phyloP scores from a whole-genome alignment of 192 early-diverging fungal genomes.

The Dissophora globulifera region DNA sequence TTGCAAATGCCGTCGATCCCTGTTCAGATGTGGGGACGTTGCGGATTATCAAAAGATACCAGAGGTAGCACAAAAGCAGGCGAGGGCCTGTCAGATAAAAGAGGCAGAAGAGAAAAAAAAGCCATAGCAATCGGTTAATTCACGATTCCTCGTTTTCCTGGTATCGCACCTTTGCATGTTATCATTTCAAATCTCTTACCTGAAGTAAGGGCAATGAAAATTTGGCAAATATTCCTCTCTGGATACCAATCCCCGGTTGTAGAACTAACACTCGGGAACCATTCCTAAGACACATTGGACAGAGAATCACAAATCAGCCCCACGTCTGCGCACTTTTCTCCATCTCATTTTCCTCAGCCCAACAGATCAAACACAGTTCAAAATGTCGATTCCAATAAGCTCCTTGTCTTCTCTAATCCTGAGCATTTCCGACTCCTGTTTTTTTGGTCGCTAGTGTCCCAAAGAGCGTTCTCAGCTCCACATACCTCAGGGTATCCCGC shows the following conservation, averaged over 20 bases:
- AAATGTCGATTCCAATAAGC: too few relatives aligned
- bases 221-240: constrained; percentile 78
- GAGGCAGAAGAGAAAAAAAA: neutral
- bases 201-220: constrained; percentile 79
- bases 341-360: too few relatives aligned
- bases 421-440: too few relatives aligned
- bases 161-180: too few relatives aligned
- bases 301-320: too few relatives aligned
- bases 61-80: constrained; percentile 59
- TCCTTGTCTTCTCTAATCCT: too few relatives aligned
- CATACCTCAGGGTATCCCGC: constrained; percentile 79
- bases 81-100: constrained; percentile 58
- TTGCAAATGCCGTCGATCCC: constrained; percentile 54
- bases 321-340: too few relatives aligned
- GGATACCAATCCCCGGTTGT: constrained; percentile 86
- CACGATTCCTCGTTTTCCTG: too few relatives aligned
- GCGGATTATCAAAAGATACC: constrained; percentile 38
- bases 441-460: too few relatives aligned
- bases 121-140: too few relatives aligned
- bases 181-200: too few relatives aligned
- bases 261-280: constrained; percentile 86
- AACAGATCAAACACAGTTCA: too few relatives aligned
- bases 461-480: neutral
- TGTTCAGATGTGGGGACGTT: constrained; percentile 47
- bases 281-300: constrained; percentile 61